Conservation (phyloP, 2,329 filamentous ascomycete genomes). For the Paraconiothyrium sp. region DNA sequence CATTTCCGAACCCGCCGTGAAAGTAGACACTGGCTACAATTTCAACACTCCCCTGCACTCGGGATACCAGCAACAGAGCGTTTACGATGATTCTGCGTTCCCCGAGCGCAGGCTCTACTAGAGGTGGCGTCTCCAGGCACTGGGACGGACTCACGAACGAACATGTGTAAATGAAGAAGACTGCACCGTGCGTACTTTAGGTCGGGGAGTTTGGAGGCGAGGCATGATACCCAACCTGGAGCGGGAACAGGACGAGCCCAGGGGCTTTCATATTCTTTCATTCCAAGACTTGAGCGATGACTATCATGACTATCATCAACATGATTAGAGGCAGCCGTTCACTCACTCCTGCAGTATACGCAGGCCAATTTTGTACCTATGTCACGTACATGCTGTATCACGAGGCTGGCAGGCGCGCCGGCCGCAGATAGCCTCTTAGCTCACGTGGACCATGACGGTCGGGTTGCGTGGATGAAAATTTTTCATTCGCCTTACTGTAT, state of each 20-base stretch:
- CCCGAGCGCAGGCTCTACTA: constrained; percentile 48
- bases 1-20: constrained; percentile 41
- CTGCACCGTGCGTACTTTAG: constrained; percentile 14
- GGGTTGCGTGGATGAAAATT: neutral
- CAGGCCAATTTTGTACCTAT: neutral
- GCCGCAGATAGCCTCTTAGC: constrained; percentile 1
- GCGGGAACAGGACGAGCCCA: neutral
- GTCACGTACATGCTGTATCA: neutral
- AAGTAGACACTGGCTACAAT: constrained; percentile 39
- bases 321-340: neutral
- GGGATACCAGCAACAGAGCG: constrained; percentile 33
- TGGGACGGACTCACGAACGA: neutral
- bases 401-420: neutral
- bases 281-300: neutral
- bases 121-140: neutral
- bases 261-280: neutral
- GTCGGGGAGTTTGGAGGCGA: constrained; percentile 9
- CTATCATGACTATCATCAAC: neutral
- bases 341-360: neutral
- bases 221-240: constrained; percentile 15
- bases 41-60: constrained; percentile 41
- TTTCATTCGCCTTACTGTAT: neutral
- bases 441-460: neutral
- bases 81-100: constrained; percentile 49
- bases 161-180: constrained; percentile 16